Conservation (phyloP, 192 early-diverging fungal genomes). For the Coemansia nantahalensis region DNA sequence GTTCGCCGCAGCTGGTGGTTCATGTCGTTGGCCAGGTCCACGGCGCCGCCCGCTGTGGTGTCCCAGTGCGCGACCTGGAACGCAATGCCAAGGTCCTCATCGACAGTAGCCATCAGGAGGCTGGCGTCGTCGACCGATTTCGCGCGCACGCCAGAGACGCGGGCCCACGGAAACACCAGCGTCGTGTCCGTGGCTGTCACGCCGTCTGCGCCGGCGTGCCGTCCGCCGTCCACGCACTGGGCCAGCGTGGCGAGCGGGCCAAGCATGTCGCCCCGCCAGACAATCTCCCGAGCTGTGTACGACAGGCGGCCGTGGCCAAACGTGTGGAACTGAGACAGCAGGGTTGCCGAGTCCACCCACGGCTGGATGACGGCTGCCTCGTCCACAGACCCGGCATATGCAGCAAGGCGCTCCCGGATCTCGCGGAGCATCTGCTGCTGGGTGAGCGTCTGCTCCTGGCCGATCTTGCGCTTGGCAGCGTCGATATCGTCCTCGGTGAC, state of each 20-base stretch:
- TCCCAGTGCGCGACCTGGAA: conserved; percentile 4
- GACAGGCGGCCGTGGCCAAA: conserved; percentile 29
- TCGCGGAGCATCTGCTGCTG: conserved; percentile 48
- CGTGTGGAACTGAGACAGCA: conserved; percentile 47
- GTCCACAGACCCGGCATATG: conserved; percentile 3
- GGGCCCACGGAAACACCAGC: conserved; percentile 36
- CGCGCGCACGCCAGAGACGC: conserved; percentile 20
- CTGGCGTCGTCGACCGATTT: conserved; percentile 29
- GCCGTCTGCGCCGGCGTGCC: background rate
- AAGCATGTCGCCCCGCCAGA: conserved; percentile 21
- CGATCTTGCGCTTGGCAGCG: conserved; percentile 31
- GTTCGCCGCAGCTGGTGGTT: background rate
- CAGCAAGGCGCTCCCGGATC: conserved; percentile 23
- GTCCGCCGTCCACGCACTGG: background rate
- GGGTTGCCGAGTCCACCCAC: conserved; percentile 13
- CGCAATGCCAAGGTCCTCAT: conserved; percentile 41
- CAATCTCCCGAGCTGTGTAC: conserved; percentile 6
- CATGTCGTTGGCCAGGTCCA: background rate
- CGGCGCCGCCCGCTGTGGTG: background rate
- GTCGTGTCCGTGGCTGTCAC: background rate
- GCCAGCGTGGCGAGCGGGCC: conserved; percentile 25
- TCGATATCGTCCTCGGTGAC: conserved; percentile 35
- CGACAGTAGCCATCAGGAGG: conserved; percentile 35
- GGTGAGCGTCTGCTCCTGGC: conserved; percentile 27
- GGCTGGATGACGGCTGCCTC: background rate